Evolutionary conservation across 192 early-diverging fungal genomes (phyloP).

Genomic region (Coemansia sp.): DNA sequence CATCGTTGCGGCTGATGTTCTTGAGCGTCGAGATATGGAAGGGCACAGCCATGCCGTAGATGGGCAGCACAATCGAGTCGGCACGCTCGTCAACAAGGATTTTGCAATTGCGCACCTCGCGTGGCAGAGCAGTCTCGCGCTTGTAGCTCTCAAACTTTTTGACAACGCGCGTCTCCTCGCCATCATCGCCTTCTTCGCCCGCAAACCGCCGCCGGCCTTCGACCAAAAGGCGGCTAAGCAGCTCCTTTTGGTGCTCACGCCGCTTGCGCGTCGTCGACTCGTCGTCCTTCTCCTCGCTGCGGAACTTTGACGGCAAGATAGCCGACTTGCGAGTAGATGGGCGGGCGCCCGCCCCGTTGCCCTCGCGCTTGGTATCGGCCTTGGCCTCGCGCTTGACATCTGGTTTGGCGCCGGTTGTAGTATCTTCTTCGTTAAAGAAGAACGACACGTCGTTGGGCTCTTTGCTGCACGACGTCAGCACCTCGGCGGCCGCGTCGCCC

Average conservation of each 20-base stretch:
- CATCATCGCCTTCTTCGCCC: constrained; percentile 59
- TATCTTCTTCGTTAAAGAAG: constrained; percentile 56
- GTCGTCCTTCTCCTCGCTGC: constrained; percentile 77
- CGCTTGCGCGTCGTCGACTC: constrained; percentile 75
- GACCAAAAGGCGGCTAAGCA: constrained; percentile 69
- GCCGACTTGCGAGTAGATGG: constrained; percentile 59
- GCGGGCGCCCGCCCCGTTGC: constrained; percentile 10
- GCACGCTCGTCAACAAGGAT: constrained; percentile 87
- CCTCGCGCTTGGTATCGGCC: constrained; percentile 16
- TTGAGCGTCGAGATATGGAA: constrained; percentile 98
- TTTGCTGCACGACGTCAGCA: constrained; percentile 34
- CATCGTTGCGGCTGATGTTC: constrained; percentile 90
- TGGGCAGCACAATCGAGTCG: constrained; percentile 88
- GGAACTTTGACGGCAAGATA: constrained; percentile 72
- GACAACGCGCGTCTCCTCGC: constrained; percentile 71
- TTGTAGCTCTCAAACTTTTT: constrained; percentile 95
- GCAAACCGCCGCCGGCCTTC: constrained; percentile 82
- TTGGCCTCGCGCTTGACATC: constrained; percentile 29
- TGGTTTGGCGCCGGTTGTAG: constrained; percentile 7
- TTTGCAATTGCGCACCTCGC: constrained; percentile 71
- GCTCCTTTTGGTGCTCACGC: constrained; percentile 84
- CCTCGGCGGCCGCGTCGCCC: constrained; percentile 16
- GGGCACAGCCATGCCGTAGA: constrained; percentile 95
- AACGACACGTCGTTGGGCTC: constrained; percentile 44
- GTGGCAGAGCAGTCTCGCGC: constrained; percentile 83